Evolutionary conservation across 257 asterid genomes (phyloP).

Genomic region (Petunia secreta): DNA sequence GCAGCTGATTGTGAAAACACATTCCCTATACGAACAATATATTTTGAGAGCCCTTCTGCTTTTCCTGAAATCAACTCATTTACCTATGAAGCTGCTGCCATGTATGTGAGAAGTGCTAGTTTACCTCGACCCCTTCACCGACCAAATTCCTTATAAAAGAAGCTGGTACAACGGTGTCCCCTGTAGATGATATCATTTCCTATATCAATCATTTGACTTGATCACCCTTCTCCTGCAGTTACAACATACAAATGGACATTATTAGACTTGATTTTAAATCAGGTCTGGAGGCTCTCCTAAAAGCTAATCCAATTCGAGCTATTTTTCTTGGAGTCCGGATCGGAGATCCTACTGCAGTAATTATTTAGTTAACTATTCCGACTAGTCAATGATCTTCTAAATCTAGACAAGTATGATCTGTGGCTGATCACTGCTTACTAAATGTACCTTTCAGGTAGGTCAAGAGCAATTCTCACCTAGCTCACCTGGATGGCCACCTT

Average conservation of each 20-base stretch:
- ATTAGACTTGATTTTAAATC: slow-evolving; percentile 88
- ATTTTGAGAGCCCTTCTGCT: slow-evolving; percentile 85
- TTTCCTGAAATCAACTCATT: slow-evolving; percentile 93
- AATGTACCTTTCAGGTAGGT: slow-evolving; percentile 61
- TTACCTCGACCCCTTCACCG: not conserved
- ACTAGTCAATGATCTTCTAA: slow-evolving; percentile 7
- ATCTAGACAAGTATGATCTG: not conserved
- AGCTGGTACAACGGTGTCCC: not conserved
- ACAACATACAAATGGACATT: slow-evolving; percentile 78
- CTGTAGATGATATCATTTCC: not conserved
- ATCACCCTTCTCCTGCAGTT: slow-evolving; percentile 48
- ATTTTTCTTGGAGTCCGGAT: slow-evolving; percentile 93
- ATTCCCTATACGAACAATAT: slow-evolving; percentile 79
- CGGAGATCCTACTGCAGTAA: slow-evolving; percentile 97
- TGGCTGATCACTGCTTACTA: slow-evolving; percentile 16
- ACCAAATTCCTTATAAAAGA: not conserved
- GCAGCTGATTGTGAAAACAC: slow-evolving; percentile 43
- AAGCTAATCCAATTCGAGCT: slow-evolving; percentile 76
- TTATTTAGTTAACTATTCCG: slow-evolving; percentile 25
- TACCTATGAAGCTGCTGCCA: slow-evolving; percentile 73
- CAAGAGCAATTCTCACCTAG: slow-evolving; percentile 97
- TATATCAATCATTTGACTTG: slow-evolving; percentile 32
- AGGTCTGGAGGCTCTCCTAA: slow-evolving; percentile 83
- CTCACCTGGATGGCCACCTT: slow-evolving; percentile 96
- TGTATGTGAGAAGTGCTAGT: slow-evolving; percentile 44